Evolutionary conservation across 306 rosid species (phyloP).

Genomic region (Senna siamea): DNA sequence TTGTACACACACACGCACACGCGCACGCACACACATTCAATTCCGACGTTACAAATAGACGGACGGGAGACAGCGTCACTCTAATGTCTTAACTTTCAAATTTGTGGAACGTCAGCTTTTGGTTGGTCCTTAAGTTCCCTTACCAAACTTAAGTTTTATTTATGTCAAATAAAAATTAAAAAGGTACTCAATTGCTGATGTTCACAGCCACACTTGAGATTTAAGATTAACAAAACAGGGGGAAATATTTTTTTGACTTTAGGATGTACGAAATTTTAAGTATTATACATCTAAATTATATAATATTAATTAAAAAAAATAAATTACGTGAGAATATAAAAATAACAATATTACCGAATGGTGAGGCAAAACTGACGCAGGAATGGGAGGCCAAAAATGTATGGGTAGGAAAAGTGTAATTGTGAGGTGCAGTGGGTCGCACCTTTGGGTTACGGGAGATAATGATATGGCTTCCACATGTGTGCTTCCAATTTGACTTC

Average conservation of each 20-base stretch:
- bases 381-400: neutral
- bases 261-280: too few species aligned
- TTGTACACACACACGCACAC: too few species aligned
- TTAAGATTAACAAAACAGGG: too few species aligned
- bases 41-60: neutral
- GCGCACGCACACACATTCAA: too few species aligned
- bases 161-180: neutral
- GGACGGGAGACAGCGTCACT: neutral
- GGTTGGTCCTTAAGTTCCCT: neutral
- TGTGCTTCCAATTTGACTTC: neutral
- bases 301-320: too few species aligned
- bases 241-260: too few species aligned
- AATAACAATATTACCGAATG: too few species aligned
- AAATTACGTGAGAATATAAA: too few species aligned
- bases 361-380: too few species aligned
- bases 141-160: neutral
- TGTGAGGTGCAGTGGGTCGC: neutral
- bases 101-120: slow-evolving; percentile 7
- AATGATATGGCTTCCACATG: neutral
- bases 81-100: neutral
- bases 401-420: neutral
- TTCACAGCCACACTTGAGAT: neutral
- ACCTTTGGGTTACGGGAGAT: neutral
- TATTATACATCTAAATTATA: too few species aligned
- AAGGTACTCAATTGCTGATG: neutral